Conservation (phyloP, 2,329 filamentous ascomycete species). For the Parafenestella ontariensis region DNA sequence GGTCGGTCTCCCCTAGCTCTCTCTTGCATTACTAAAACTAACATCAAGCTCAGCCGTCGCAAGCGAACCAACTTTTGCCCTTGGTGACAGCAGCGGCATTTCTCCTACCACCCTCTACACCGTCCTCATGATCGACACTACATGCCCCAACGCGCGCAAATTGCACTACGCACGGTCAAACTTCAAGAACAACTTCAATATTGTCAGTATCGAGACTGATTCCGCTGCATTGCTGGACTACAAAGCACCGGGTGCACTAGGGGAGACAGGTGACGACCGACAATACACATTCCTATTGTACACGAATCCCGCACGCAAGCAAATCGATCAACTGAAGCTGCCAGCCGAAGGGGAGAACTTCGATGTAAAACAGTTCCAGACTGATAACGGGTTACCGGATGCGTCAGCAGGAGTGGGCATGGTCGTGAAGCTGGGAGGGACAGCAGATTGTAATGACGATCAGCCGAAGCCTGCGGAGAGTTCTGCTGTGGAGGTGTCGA, state of each 20-base stretch:
- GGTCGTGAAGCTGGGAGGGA: constrained; percentile 42
- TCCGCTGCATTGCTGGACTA: constrained; percentile 31
- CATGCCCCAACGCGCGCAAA: constrained; percentile 31
- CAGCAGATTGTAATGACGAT: constrained; percentile 22
- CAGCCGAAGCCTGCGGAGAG: constrained; percentile 7
- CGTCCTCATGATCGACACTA: constrained; percentile 44
- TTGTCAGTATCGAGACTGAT: constrained; percentile 32
- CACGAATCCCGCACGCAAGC: constrained; percentile 29
- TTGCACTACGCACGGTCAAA: constrained; percentile 44
- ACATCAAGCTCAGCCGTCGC: constrained; percentile 28
- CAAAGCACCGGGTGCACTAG: constrained; percentile 39
- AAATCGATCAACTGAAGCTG: constrained; percentile 30
- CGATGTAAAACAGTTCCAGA: constrained; percentile 37
- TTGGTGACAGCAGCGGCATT: constrained; percentile 44
- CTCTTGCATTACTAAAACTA: constrained; percentile 1
- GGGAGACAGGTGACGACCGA: constrained; percentile 38
- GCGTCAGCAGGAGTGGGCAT: constrained; percentile 41
- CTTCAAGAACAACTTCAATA: constrained; percentile 38
- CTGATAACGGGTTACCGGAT: constrained; percentile 37
- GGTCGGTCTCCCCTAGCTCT: constrained; percentile 18
- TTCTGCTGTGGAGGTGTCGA: not conserved
- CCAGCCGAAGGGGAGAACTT: constrained; percentile 36
- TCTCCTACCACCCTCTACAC: constrained; percentile 34
- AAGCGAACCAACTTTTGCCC: constrained; percentile 40
- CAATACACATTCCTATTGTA: constrained; percentile 47